Base-by-base conservation (phyloP, 2,329 filamentous ascomycete species). In the Aspergillus uvarum region DNA sequence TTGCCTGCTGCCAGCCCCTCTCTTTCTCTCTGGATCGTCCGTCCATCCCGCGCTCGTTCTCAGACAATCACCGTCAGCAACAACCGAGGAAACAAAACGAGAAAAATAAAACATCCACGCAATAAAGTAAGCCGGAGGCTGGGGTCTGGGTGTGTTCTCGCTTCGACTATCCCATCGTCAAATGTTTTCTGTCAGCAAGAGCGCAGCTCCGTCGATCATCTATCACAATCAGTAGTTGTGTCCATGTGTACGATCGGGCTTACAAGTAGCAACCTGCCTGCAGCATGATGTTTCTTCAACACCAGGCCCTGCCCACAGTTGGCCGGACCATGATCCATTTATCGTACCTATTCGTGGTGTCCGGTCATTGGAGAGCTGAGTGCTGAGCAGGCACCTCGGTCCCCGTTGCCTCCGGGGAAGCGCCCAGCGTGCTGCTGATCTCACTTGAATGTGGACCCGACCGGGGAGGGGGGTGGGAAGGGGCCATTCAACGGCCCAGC, bases 291-390 rank as follows among this genome's bases (percentile, higher is more conserved):
- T 35, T 35, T 26, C 11, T 19, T 19, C 47, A 31, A 16, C 12
- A 24, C 22, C 6, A 24, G 29, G 19, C 22, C 29, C 4, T 35
- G 32, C 14, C 24, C n/a, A 19, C 22, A 12, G 24, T 29, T 19
- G 32, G 38, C 48, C 49, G 51, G 47, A 21, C 55, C 53, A 51
- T 44, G 44, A 22, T 49, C 38, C 38, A 44, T 12, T 16, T 16
- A 11, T 2, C 10, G 14, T 5, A 4, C 3, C 14, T 35, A 35
- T 35, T 59, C 63, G 63, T 65, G 63, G 63, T 61, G 24, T 47
- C 26, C 51, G 49, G 29, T 52, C 32, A 65, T 65, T 65, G 63
- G 63, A 56, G 50, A 57, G 56, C 22, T 21, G 32, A 12, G 12
- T 5, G 32, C 2, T 35, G 32, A 35, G 32, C 32, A 35, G 4